phyloP scores from a whole-genome alignment of 345 rosid species.

The Sisymbrium altissimum region DNA sequence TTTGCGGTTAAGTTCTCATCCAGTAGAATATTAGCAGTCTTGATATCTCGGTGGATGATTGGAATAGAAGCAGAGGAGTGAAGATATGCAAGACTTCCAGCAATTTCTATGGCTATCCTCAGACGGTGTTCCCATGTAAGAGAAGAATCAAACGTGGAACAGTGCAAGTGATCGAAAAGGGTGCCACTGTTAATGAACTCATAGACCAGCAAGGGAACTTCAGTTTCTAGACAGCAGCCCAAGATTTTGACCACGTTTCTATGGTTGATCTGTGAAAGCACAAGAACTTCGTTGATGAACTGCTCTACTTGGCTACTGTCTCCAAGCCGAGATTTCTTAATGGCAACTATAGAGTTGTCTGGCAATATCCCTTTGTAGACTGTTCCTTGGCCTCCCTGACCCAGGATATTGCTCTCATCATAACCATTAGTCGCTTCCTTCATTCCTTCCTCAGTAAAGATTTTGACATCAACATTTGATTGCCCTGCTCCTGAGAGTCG shows the following conservation, averaged over 20 bases:
- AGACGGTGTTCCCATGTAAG: constrained; percentile 39
- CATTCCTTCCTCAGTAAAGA: constrained; percentile 30
- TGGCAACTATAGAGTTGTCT: constrained; percentile 24
- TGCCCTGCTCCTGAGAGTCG: constrained; percentile 8
- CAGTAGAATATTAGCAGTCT: constrained; percentile 44
- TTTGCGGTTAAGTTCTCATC: constrained; percentile 40
- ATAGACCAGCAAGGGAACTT: constrained; percentile 33
- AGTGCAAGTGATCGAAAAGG: constrained; percentile 32
- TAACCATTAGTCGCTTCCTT: constrained; percentile 31
- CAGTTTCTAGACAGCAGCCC: constrained; percentile 34
- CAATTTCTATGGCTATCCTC: constrained; percentile 37
- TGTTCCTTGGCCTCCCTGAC: constrained; percentile 39
- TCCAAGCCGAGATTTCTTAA: constrained; percentile 35
- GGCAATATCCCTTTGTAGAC: constrained; percentile 37
- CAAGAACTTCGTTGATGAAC: constrained; percentile 39
- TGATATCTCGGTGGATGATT: constrained; percentile 46
- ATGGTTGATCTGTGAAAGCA: constrained; percentile 48
- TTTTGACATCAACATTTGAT: constrained; percentile 15
- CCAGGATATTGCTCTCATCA: constrained; percentile 18
- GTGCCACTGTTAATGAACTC: constrained; percentile 32
- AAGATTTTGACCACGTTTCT: constrained; percentile 40
- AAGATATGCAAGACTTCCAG: constrained; percentile 40
- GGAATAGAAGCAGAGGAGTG: constrained; percentile 45
- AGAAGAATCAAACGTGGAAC: not conserved
- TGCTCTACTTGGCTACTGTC: constrained; percentile 35